Evolutionary conservation across 2,329 filamentous ascomycete genomes (phyloP), one percentile per base, ranked within the genome.

Genomic region (Pseudogymnoascus sp.): DNA sequence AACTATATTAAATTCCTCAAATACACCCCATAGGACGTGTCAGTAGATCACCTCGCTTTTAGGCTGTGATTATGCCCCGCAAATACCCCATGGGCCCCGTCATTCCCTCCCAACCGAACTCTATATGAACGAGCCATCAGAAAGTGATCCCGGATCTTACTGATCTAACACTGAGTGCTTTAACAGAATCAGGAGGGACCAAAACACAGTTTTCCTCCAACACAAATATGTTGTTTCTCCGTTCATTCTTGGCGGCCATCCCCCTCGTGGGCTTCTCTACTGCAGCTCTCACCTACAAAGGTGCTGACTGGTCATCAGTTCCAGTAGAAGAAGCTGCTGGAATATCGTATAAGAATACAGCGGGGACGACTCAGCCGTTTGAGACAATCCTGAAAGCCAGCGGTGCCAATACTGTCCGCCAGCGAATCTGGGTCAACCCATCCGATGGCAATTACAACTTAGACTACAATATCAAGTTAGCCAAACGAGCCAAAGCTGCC

Each of bases 401-500:
- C 28, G 87, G 87, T 12, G 81, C 88, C 66, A 90, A 89, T 72
- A 87, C 83, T 0, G 83, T 89, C 50, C 82, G 87, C 16, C 87
- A 90, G 71, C 79, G 88, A 25, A 73, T 90, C 43, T 90, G 87
- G 87, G 87, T 90, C 22, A 87, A 87, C 66, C 83, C 85, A 0
- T 75, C 79, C 9, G 79, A 83, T 65, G 85, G 86, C 50, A 78
- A 80, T 66, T 90, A 90, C 72, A 81, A 87, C 71, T 77, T 90
- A 41, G 82, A 82, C 62, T 90, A 90, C 74, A 90, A 89, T 70
- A 70, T 91, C 64, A 74, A 81, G 60, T 78, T 90, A n/a, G 87
- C 85, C 3, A 81, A 81, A 70, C 79, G 87, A 58, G 85, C 86
- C 2, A 79, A 84, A 66, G 81, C 82, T 2, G 84, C 81, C 0